phyloP scores from a whole-genome alignment of 2,329 filamentous ascomycete species.

The Sporothrix sp. region DNA sequence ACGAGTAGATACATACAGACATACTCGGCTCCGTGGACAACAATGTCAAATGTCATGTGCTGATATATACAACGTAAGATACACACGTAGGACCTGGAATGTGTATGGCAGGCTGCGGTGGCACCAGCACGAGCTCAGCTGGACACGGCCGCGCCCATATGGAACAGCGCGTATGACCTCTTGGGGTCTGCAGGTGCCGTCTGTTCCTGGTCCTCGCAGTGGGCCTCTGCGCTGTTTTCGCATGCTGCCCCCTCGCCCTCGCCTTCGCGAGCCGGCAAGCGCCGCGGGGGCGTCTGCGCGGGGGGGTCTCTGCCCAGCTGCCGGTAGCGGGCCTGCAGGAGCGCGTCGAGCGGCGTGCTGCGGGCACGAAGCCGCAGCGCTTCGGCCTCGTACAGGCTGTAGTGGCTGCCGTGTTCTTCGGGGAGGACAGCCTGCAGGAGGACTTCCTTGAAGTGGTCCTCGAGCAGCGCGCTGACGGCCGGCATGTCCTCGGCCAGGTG shows the following conservation, averaged over 20 bases:
- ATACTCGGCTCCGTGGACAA: too few relatives aligned
- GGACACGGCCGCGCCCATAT: background rate
- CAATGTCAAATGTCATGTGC: too few relatives aligned
- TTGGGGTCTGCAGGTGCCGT: too few relatives aligned
- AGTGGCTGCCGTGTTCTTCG: background rate
- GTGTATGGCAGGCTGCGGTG: background rate
- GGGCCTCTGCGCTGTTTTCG: too few relatives aligned
- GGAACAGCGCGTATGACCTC: background rate
- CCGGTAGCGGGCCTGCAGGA: background rate
- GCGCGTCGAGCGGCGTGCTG: constrained; percentile 5
- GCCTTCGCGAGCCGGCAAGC: too few relatives aligned
- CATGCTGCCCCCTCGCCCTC: too few relatives aligned
- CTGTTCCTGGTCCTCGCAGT: too few relatives aligned
- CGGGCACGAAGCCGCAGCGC: background rate
- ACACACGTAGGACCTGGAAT: background rate
- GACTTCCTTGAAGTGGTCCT: constrained; percentile 9
- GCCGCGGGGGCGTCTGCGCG: too few relatives aligned
- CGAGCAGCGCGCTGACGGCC: constrained; percentile 8
- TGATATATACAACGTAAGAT: background rate
- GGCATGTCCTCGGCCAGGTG: constrained; percentile 12
- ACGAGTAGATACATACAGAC: too few relatives aligned
- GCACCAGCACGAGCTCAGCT: background rate
- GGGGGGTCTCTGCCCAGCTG: too few relatives aligned
- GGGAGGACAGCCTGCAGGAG: constrained; percentile 7
- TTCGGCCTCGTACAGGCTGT: background rate